Evolutionary conservation across 2,329 filamentous ascomycete genomes (phyloP), one percentile per base, ranked within the genome.

Genomic region (Exophiala sideris): DNA sequence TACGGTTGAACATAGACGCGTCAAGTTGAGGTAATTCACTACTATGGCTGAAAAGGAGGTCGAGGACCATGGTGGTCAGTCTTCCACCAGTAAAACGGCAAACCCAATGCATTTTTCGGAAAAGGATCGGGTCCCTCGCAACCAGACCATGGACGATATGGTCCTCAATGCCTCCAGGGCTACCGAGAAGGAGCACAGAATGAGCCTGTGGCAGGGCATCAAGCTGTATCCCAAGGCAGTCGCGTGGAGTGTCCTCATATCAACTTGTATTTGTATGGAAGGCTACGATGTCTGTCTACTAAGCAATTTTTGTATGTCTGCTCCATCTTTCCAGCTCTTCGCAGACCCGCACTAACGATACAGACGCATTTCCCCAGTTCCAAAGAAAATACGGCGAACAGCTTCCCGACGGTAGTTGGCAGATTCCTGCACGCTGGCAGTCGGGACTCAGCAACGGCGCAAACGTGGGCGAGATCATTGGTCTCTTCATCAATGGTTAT

Each of bases 261-360:
- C 87, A n/a, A 92, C 89, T 0, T 91, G 88, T 68, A 94, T 95
- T 66, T 84, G 83, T 65, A 96, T 96, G 91, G 90, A 95, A 36
- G 62, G 62, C 3, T 64, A 62, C 40, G 89, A 95, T 67, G 78
- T 94, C 54, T 85, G 83, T 65, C 76, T 95, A 35, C 32, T 66
- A 12, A 51, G 52, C 24, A 59, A 48, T 24, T 64, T 67, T 51
- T 64, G 57, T 55, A 33, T 39, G 54, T 48, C 11, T 14, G 18
- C n/a, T 6, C n/a, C 9, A 12, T 14, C 11, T n/a, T 18, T 8
- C 20, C 20, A 18, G 7, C 29, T 7, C 5, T 42, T 39, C 5
- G 18, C 24, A 14, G 12, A 24, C 18, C 10, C 16, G 18, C 8
- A 39, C 20, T 32, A 6, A 29, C 5, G 5, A 21, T 38, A 16